A percentile compares a stretch with the other conserved stretches of the same genome.
Evolutionary conservation across 148 eudicot genomes (phyloP).

Genomic region (Polygonum aviculare): DNA sequence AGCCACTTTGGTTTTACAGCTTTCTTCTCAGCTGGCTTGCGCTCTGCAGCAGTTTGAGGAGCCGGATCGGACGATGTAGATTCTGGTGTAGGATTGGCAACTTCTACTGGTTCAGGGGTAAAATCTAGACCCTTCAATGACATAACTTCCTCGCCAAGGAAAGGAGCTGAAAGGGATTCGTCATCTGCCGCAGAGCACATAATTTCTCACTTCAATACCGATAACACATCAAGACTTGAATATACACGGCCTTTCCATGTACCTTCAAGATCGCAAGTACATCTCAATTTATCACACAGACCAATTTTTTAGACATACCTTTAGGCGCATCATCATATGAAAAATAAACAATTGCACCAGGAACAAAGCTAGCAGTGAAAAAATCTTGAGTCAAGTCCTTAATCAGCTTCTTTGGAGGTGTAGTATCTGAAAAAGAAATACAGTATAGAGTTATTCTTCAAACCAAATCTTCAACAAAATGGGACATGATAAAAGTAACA

Average conservation of each 20-base stretch:
- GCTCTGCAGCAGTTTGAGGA: conserved; percentile 25
- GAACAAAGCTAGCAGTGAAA: conserved; percentile 84
- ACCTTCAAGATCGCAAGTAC: neutral
- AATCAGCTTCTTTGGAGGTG: conserved; percentile 80
- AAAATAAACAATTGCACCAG: conserved; percentile 91
- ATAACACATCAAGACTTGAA: neutral
- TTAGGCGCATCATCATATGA: conserved; percentile 53
- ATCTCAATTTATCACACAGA: neutral
- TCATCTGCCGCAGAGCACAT: conserved; percentile 23
- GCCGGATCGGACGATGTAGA: conserved; percentile 17
- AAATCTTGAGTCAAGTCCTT: conserved; percentile 68
- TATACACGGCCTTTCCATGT: neutral
- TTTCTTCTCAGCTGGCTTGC: conserved; percentile 57
- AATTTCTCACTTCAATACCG: neutral
- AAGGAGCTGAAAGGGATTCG: conserved; percentile 39
- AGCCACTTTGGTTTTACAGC: conserved; percentile 78
- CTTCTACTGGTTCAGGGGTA: conserved; percentile 26
- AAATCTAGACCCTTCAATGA: conserved; percentile 56
- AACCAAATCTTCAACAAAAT: neutral
- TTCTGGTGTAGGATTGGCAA: conserved; percentile 25
- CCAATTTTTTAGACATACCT: conserved; percentile 29
- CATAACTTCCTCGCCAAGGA: conserved; percentile 59
- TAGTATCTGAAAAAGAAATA: conserved; percentile 34
- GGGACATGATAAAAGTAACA: neutral
- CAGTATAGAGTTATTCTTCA: neutral